Base-by-base conservation (phyloP, 2,329 filamentous ascomycete species). In the Aspergillus sp. region DNA sequence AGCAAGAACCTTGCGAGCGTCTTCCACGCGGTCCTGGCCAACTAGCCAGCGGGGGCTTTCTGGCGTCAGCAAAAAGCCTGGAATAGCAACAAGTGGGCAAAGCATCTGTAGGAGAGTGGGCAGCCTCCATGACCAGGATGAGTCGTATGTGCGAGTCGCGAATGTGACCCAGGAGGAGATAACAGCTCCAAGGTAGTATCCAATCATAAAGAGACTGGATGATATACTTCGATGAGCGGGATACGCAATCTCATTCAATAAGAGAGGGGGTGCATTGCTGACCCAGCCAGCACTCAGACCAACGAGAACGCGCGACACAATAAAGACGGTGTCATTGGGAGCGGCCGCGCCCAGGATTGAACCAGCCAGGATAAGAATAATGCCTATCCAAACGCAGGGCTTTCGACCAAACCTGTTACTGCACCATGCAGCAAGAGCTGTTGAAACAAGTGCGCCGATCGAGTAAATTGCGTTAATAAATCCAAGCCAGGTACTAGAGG, bases 161-260 rank as follows among this genome's bases (percentile, higher is more conserved):
- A 71, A 72, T 0, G 66, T 68, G 5, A 67, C 61, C 67, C 67
- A 73, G 3, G 66, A 69, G 8, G 67, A 64, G 9, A 71, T 56
- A 1, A 61, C 58, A 3, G 60, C 62, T 12, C 70, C 70, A 11
- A 69, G 54, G 48, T 75, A 76, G 65, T 68, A 76, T 2, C 70
- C 69, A 23, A 66, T 70, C 62, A 71, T 76, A 61, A 71, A 78
- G 0, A 75, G 53, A 0, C 70, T 67, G 39, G 65, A 76, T 6
- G 69, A 56, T 2, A 73, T 66, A 19, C 68, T 68, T 14, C 77
- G 71, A 44, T 79, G 74, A 0, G 67, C 68, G 1, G 76, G 76
- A 44, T 81, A 76, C 6, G 77, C 76, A 23, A 81, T 70, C 59
- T 81, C 79, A 23, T 73, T 78, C 62, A 81, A 73, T 11, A 81